Base-by-base conservation (phyloP, 495 filamentous ascomycete genomes). In the Penicillium odoratum region DNA sequence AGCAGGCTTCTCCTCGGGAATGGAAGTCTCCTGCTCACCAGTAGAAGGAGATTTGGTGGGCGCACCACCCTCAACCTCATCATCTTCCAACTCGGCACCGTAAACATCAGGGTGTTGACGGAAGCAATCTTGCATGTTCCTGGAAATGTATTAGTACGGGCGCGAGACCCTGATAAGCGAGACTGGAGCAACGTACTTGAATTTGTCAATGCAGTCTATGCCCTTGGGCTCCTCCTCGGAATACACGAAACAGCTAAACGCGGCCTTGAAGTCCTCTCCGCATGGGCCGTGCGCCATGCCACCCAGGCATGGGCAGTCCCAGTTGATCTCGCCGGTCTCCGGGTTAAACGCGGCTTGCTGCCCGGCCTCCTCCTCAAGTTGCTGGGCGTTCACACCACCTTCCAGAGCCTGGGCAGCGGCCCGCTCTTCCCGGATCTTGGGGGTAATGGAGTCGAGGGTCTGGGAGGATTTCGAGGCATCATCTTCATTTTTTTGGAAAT, bases 251-350 rank as follows among this genome's bases (percentile, higher is more conserved):
- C 94, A 98, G 84, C 91, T 95, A 66, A 98, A 98, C 0, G 94
- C 94, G 5, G 84, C 86, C 76, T 85, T 89, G 81, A 98, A 98
- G 66, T 97, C 83, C 73, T 93, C 91, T 31, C 95, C 94, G 71
- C 93, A 98, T 36, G 95, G 95, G 0, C 94, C 94, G 74, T 97
- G 80, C 8, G 94, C 94, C 94, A 98, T 98, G 29, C 94, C 94
- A 48, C 94, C 94, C 26, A 98, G 78, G 69, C 94, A 98, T 18
- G 95, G 94, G 74, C 94, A 98, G 69, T 97, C 94, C 95, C 95
- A 98, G 80, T 98, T 98, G 76, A 98, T 98, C 82, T 98, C 94
- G 61, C 94, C 94, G 8, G 94, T 98, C 81, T 98, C 95, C 11
- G 91, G 91, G 73, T 98, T 93, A 77, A 97, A 98, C 0, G 94